Evolutionary conservation across 352 stramenopile genomes (phyloP).

Genomic region (Phytophthora palmivora): DNA sequence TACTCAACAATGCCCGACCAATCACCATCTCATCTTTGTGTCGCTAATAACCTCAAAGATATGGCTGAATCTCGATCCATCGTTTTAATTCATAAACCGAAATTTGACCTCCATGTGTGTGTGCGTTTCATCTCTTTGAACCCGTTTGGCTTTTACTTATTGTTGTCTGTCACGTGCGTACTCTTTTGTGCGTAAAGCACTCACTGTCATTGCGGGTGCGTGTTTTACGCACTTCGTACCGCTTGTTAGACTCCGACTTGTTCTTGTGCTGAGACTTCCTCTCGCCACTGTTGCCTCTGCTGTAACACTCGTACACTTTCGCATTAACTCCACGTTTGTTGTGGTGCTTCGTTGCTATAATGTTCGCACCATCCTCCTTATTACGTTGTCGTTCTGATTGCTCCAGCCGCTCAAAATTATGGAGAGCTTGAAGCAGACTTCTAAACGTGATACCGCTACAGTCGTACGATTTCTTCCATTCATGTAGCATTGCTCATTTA

Average conservation of each 20-base stretch:
- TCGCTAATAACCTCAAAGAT: neutral
- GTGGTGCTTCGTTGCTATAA: neutral
- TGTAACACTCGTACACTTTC: too few species aligned
- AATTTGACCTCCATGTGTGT: conserved; percentile 1
- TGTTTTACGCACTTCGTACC: conserved; percentile 19
- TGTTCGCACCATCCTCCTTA: neutral
- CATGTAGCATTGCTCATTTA: conserved; percentile 7
- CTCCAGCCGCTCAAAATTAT: conserved; percentile 13
- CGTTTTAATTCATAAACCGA: conserved; percentile 8
- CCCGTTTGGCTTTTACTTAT: neutral
- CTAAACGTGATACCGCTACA: neutral
- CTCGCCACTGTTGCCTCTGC: too few species aligned
- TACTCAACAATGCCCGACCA: neutral
- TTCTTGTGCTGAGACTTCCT: neutral
- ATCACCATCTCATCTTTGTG: conserved; percentile 13
- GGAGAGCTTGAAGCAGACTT: neutral
- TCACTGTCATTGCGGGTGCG: conserved; percentile 15
- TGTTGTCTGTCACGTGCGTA: neutral
- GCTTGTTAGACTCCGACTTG: too few species aligned
- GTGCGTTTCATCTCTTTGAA: neutral
- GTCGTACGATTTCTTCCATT: conserved; percentile 8
- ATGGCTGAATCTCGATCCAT: neutral
- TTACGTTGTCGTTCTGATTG: too few species aligned
- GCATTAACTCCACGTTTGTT: too few species aligned
- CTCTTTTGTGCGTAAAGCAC: conserved; percentile 15